Conservation (phyloP, 164 flowering plant species). For the Liquidambar formosana region DNA sequence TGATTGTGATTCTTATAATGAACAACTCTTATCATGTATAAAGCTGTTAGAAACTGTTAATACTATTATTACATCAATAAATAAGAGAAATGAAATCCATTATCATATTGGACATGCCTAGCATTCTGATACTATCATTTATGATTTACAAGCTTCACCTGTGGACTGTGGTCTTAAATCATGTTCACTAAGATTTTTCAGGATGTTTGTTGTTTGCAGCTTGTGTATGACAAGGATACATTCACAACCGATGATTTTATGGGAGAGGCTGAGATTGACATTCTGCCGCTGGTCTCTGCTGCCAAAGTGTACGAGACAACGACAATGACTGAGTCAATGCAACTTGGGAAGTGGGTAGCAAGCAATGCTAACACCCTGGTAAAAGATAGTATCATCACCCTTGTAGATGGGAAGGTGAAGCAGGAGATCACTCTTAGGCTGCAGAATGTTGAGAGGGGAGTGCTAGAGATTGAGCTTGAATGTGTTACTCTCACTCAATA, state of each 20-base stretch:
- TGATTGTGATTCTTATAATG: too few species aligned
- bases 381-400: conserved; percentile 57
- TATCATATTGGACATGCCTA: too few species aligned
- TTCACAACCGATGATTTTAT: conserved; percentile 81
- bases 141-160: too few species aligned
- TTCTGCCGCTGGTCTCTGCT: conserved; percentile 72
- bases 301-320: conserved; percentile 72
- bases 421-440: conserved; percentile 50
- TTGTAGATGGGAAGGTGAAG: conserved; percentile 54
- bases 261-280: conserved; percentile 96
- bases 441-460: conserved; percentile 88
- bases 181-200: background rate
- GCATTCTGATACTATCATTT: too few species aligned
- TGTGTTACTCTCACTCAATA: conserved; percentile 67
- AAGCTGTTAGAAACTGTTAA: too few species aligned
- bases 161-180: too few species aligned
- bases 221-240: conserved; percentile 89
- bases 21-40: too few species aligned
- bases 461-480: conserved; percentile 64
- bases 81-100: too few species aligned
- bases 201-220: conserved; percentile 44
- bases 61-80: too few species aligned
- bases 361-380: conserved; percentile 60
- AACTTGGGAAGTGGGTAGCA: conserved; percentile 72
- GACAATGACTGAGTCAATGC: conserved; percentile 38